Conservation (phyloP, 148 eudicot genomes). For the Rhododendron williamsianum region DNA sequence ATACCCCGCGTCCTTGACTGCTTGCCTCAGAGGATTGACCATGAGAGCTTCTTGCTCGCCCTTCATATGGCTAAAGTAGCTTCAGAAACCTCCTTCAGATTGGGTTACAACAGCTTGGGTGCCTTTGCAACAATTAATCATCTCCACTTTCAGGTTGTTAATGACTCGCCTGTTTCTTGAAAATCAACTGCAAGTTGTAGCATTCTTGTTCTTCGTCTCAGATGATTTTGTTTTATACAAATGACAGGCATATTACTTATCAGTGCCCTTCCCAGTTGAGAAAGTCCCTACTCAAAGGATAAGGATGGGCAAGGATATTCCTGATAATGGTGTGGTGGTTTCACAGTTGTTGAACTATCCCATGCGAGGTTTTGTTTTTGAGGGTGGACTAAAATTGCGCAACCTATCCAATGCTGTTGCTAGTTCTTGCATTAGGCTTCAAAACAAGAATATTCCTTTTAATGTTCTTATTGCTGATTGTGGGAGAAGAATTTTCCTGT, state of each 20-base stretch:
- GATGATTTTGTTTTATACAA: not conserved
- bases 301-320: slow-evolving; percentile 21
- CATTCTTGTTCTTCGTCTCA: not conserved
- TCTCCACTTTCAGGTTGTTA: slow-evolving; percentile 78
- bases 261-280: slow-evolving; percentile 67
- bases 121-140: slow-evolving; percentile 96
- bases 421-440: slow-evolving; percentile 63
- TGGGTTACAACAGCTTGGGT: slow-evolving; percentile 94
- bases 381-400: slow-evolving; percentile 55
- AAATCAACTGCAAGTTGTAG: not conserved
- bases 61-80: slow-evolving; percentile 75
- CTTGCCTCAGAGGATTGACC: slow-evolving; percentile 83
- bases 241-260: slow-evolving; percentile 67
- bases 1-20: slow-evolving; percentile 73
- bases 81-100: slow-evolving; percentile 64
- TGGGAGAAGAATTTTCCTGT: slow-evolving; percentile 62
- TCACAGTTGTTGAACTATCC: slow-evolving; percentile 66
- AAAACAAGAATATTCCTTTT: slow-evolving; percentile 61
- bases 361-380: slow-evolving; percentile 69
- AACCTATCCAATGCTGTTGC: slow-evolving; percentile 59
- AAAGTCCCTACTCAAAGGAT: slow-evolving; percentile 48
- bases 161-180: not conserved
- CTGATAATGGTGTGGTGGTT: slow-evolving; percentile 44
- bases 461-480: slow-evolving; percentile 67
- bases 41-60: slow-evolving; percentile 66